phyloP scores from a whole-genome alignment of 192 early-diverging fungal species.

The Umbelopsis sp. region DNA sequence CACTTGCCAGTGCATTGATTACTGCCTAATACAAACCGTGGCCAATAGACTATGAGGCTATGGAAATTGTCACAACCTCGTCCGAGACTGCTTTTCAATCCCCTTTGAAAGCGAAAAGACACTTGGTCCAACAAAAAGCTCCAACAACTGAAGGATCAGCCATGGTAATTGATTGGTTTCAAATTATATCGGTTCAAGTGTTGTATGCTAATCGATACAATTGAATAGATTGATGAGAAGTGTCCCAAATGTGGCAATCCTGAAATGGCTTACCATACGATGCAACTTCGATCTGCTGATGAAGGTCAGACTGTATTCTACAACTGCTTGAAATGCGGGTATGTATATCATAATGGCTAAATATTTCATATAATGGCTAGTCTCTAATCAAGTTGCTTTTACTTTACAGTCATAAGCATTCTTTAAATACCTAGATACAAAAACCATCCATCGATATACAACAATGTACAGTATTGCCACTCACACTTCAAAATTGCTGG shows the following conservation, averaged over 20 bases:
- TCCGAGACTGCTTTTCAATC: slow-evolving; percentile 81
- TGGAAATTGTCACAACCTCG: slow-evolving; percentile 81
- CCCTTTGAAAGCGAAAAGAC: slow-evolving; percentile 67
- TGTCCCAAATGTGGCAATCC: slow-evolving; percentile 92
- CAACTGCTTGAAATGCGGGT: slow-evolving; percentile 94
- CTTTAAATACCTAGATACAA: slow-evolving; percentile 21
- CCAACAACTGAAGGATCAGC: slow-evolving; percentile 46
- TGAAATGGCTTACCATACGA: slow-evolving; percentile 96
- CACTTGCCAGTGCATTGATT: background rate
- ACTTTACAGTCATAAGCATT: slow-evolving; percentile 30
- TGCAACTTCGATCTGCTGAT: slow-evolving; percentile 97
- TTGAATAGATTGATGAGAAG: slow-evolving; percentile 84
- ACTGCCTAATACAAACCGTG: background rate
- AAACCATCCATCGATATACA: slow-evolving; percentile 11
- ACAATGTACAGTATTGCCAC: slow-evolving; percentile 12
- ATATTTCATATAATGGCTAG: background rate
- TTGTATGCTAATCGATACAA: no score
- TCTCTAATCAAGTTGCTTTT: background rate
- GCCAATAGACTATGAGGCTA: slow-evolving; percentile 69
- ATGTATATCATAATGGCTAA: slow-evolving; percentile 28
- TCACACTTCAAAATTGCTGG: background rate
- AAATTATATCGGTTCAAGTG: background rate
- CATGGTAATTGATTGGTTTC: slow-evolving; percentile 39
- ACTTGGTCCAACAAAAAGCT: slow-evolving; percentile 57
- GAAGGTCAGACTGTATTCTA: slow-evolving; percentile 99